Conservation (phyloP, 2,329 filamentous ascomycete genomes). For the Laburnicola sp. region DNA sequence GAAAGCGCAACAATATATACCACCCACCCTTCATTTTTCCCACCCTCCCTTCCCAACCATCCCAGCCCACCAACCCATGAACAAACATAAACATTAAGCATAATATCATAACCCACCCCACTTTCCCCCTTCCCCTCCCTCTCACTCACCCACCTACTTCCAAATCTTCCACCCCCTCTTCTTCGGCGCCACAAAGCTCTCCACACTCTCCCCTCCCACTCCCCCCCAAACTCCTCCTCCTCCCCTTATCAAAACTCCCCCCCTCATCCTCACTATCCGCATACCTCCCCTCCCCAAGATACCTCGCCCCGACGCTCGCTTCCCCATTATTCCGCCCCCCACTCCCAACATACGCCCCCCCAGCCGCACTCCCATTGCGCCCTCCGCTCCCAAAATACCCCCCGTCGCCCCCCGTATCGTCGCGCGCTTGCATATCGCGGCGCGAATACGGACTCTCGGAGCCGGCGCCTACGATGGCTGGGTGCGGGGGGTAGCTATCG, state of each 20-base stretch:
- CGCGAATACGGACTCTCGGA: slow-evolving; percentile 38
- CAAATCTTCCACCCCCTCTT: slow-evolving; percentile 48
- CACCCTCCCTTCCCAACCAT: no score
- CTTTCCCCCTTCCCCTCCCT: not conserved
- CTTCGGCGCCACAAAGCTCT: slow-evolving; percentile 39
- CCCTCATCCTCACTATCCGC: slow-evolving; percentile 36
- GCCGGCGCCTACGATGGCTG: slow-evolving; percentile 42
- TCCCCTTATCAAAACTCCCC: slow-evolving; percentile 23
- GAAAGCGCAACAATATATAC: no score
- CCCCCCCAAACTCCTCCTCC: slow-evolving; percentile 28
- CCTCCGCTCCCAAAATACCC: slow-evolving; percentile 36
- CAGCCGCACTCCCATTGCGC: slow-evolving; percentile 27
- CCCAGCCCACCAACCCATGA: no score
- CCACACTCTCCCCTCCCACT: slow-evolving; percentile 33
- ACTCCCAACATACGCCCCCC: no score
- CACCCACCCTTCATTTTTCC: no score
- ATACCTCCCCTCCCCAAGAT: slow-evolving; percentile 37
- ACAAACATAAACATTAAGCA: no score
- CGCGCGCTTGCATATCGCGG: slow-evolving; percentile 33
- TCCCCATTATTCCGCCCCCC: no score
- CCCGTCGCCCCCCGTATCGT: slow-evolving; percentile 32
- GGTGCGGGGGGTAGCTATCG: slow-evolving; percentile 41
- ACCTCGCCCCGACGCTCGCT: slow-evolving; percentile 35
- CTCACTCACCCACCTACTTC: slow-evolving; percentile 16
- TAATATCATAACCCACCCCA: no score